Percentiles rank a stretch among this genome's conserved stretches.
Conservation (phyloP, 2,329 filamentous ascomycete species). For the Fusarium goolgardi region DNA sequence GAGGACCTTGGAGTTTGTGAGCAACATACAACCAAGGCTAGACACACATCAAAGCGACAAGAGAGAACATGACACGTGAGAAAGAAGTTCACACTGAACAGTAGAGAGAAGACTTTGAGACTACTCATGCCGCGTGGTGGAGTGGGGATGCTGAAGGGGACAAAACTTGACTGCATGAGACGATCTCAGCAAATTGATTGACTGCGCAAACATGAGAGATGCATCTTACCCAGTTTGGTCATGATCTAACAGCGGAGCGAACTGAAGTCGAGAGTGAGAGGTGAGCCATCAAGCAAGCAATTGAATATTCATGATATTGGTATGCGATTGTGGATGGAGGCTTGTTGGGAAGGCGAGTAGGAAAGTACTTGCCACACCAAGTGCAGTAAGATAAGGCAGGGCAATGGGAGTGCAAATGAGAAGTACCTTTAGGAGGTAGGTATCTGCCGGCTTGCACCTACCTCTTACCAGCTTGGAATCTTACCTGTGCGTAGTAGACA, state of each 20-base stretch:
- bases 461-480: background rate
- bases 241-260: background rate
- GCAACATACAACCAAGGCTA: slow-evolving; percentile 18
- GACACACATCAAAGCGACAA: slow-evolving; percentile 17
- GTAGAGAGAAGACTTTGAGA: slow-evolving; percentile 23
- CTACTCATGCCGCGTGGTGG: slow-evolving; percentile 25
- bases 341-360: background rate
- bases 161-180: slow-evolving; percentile 9
- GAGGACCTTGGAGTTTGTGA: slow-evolving; percentile 7
- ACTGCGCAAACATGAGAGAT: background rate
- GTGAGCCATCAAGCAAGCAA: slow-evolving; percentile 24
- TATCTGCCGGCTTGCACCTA: background rate
- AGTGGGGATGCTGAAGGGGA: slow-evolving; percentile 26
- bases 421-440: slow-evolving; percentile 12
- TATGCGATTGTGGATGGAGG: slow-evolving; percentile 9
- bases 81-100: slow-evolving; percentile 4
- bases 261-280: background rate
- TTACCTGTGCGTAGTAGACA: background rate
- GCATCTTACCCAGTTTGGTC: background rate
- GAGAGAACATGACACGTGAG: slow-evolving; percentile 24
- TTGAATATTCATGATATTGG: slow-evolving; percentile 13
- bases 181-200: slow-evolving; percentile 2
- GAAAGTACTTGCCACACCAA: background rate
- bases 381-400: background rate
- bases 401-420: background rate